Evolutionary conservation across 345 rosid genomes (phyloP).

Genomic region (Jatropha curcas): DNA sequence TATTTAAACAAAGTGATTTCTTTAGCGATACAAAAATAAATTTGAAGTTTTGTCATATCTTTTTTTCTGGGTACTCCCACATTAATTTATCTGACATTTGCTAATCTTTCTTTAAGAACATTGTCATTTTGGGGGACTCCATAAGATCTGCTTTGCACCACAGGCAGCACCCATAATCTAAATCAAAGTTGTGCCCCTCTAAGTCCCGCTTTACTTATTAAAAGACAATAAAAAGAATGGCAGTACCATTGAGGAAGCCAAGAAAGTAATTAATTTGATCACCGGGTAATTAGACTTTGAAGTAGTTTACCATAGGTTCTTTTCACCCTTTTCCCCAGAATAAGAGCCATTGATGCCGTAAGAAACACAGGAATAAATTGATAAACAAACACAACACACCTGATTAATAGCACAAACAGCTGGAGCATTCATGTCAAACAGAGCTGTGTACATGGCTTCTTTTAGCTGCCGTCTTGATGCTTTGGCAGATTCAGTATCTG

Average conservation of each 20-base stretch:
- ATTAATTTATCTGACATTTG: too few relatives aligned
- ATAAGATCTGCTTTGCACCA: too few relatives aligned
- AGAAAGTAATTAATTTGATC: not conserved
- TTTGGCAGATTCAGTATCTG: conserved; percentile 88
- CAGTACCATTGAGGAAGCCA: not conserved
- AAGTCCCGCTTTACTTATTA: not conserved
- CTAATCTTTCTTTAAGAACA: too few relatives aligned
- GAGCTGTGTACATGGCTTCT: conserved; percentile 63
- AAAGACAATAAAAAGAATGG: not conserved
- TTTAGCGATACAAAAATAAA: too few relatives aligned
- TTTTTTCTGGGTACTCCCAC: too few relatives aligned
- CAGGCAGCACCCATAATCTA: too few relatives aligned
- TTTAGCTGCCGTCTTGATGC: conserved; percentile 92
- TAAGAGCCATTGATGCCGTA: not conserved
- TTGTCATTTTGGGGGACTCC: too few relatives aligned
- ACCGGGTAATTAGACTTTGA: not conserved
- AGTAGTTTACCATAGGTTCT: not conserved
- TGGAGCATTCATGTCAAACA: conserved; percentile 92
- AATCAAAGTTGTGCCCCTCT: too few relatives aligned
- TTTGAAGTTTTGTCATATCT: too few relatives aligned
- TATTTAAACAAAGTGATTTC: too few relatives aligned
- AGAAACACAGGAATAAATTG: conserved; percentile 16
- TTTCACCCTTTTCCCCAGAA: not conserved
- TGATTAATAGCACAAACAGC: conserved; percentile 89
- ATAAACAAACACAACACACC: conserved; percentile 31